Conservation (phyloP, 345 rosid species). For the Kernera saxatilis region DNA sequence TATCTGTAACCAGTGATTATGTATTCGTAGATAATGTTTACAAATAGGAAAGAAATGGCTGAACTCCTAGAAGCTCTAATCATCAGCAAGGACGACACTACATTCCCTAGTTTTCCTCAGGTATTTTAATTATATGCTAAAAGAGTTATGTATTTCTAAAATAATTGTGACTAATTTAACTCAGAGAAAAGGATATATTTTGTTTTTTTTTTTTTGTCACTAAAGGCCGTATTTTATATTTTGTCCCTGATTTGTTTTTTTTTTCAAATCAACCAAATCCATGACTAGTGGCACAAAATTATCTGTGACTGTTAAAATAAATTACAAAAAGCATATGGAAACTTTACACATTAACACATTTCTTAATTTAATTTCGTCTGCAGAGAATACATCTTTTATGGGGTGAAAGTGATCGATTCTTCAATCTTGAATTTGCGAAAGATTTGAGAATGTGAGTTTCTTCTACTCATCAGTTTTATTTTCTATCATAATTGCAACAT, state of each 20-base stretch:
- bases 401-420: slow-evolving; percentile 68
- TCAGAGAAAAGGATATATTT: neutral
- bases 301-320: neutral
- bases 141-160: neutral
- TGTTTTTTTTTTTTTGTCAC: neutral
- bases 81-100: slow-evolving; percentile 50
- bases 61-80: slow-evolving; percentile 64
- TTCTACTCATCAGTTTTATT: neutral
- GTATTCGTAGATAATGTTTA: slow-evolving; percentile 55
- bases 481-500: neutral
- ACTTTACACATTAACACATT: neutral
- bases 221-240: no score
- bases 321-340: neutral
- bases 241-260: no score
- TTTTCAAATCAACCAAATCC: no score
- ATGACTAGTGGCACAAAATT: no score
- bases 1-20: neutral
- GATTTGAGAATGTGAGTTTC: slow-evolving; percentile 59
- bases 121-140: slow-evolving; percentile 18
- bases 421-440: slow-evolving; percentile 54
- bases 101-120: slow-evolving; percentile 57
- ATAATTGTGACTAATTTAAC: neutral
- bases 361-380: neutral
- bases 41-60: slow-evolving; percentile 62
- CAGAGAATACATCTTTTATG: slow-evolving; percentile 74